Evolutionary conservation across 2,329 filamentous ascomycete species (phyloP), one percentile per base, ranked within the genome.

Genomic region (Juglanconis oblonga): DNA sequence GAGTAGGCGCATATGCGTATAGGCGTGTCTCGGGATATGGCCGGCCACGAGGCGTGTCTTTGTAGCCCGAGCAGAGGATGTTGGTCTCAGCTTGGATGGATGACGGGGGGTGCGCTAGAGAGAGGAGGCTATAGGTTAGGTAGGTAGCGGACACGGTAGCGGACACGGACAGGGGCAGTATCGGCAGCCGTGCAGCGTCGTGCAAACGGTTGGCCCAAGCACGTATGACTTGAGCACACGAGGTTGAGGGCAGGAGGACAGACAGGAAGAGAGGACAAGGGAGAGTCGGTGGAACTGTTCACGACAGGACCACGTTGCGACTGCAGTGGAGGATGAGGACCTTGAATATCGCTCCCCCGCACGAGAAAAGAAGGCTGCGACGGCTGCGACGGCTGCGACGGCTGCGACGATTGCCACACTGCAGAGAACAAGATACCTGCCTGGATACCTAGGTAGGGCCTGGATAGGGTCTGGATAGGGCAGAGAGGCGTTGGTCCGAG

Each of bases 21-120:
- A 53, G 56, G 51, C 10, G 33, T 59, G 61, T 63, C 58, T 63
- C 61, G 61, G 61, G 40, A 56, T 57, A 35, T 17, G 33, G 38
- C 58, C 61, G 61, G 61, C 61, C 58, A 63, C 61, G 58, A 61
- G 58, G 58, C 58, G 55, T 45, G 55, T 58, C 42, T 40, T 55
- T 58, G 61, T 61, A 58, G 58, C 55, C 55, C 55, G 56, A 61
- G 44, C 11, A 17, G 24, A 17, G 40, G 24, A 32, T 13, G 17
- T 32, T 13, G 49, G 31, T 52, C 52, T 31, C 17, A n/a, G 35
- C 35, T 24, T 36, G 29, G 47, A 31, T 33, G 32, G 33, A 49
- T 31, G 44, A 48, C n/a, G 31, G 36, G 42, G 44, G 10, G 42
- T 17, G 38, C 51, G 51, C 51, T 53, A 42, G 10, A 45, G 13